Percentiles rank a stretch among this genome's conserved stretches.
Conservation (phyloP, 257 asterid genomes). For the Capsicum pubescens region DNA sequence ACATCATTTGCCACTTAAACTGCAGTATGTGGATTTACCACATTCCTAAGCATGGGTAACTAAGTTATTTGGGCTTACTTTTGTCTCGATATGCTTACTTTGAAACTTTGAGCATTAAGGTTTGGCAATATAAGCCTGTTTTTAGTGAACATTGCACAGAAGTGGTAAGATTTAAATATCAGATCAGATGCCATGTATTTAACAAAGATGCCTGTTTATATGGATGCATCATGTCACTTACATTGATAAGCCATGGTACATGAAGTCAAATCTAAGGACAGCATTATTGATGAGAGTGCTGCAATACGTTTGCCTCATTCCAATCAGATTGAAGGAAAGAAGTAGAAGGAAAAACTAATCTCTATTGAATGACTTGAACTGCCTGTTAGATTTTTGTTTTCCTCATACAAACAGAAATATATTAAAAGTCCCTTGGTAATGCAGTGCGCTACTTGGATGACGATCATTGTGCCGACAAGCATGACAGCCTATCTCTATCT, state of each 20-base stretch:
- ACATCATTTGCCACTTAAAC: background rate
- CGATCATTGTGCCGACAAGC: constrained; percentile 94
- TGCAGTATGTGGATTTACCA: constrained; percentile 5
- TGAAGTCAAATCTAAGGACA: background rate
- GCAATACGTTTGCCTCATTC: background rate
- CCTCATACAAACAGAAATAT: background rate
- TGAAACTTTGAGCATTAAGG: constrained; percentile 16
- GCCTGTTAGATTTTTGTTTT: constrained; percentile 18
- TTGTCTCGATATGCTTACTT: background rate
- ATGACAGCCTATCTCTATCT: constrained; percentile 97
- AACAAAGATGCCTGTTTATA: background rate
- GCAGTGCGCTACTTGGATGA: constrained; percentile 99
- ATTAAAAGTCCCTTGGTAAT: constrained; percentile 35
- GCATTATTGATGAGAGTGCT: background rate
- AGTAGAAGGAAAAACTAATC: background rate
- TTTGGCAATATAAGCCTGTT: constrained; percentile 13
- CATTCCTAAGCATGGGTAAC: constrained; percentile 19
- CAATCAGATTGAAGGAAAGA: constrained; percentile 27
- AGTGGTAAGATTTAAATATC: background rate
- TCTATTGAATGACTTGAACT: constrained; percentile 14
- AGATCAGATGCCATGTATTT: constrained; percentile 2
- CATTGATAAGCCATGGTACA: background rate
- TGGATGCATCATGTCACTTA: background rate
- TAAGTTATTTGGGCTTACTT: constrained; percentile 19
- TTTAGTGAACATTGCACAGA: background rate